Evolutionary conservation across 148 eudicot species (phyloP).

Genomic region (Tetragonia tetragonoides): DNA sequence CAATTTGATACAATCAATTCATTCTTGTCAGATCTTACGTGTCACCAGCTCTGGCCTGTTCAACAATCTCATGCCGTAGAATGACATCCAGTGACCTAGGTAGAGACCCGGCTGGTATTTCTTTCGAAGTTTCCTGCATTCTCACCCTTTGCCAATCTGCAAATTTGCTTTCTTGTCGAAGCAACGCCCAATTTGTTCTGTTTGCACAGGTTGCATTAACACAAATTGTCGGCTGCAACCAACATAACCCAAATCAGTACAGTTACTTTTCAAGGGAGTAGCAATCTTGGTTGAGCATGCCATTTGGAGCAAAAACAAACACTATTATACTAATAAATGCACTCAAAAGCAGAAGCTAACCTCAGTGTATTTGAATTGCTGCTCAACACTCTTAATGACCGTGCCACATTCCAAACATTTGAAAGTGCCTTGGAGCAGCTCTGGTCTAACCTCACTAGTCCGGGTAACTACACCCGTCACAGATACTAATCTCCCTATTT

Average conservation of each 20-base stretch:
- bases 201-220: conserved; percentile 80
- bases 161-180: conserved; percentile 92
- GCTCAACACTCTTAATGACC: conserved; percentile 77
- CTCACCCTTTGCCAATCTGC: conserved; percentile 99
- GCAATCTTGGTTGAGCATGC: conserved; percentile 36
- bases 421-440: conserved; percentile 88
- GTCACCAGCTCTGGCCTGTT: conserved; percentile 99
- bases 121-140: conserved; percentile 94
- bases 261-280: not conserved
- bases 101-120: conserved; percentile 95
- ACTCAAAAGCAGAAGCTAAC: conserved; percentile 29
- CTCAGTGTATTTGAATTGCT: conserved; percentile 97
- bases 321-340: not conserved
- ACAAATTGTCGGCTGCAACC: conserved; percentile 84
- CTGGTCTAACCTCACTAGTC: conserved; percentile 97
- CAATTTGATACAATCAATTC: not conserved
- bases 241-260: conserved; percentile 8
- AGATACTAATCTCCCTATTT: conserved; percentile 78
- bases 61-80: conserved; percentile 95
- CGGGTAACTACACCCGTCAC: conserved; percentile 96
- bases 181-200: conserved; percentile 70
- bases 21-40: conserved; percentile 45
- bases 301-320: not conserved
- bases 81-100: conserved; percentile 94
- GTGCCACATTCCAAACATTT: conserved; percentile 88